These are phyloP conservation scores for Yamadazyma akitaensis DNA, from an alignment of 805 yeast genomes.

Conservation along the genomic window DNA sequence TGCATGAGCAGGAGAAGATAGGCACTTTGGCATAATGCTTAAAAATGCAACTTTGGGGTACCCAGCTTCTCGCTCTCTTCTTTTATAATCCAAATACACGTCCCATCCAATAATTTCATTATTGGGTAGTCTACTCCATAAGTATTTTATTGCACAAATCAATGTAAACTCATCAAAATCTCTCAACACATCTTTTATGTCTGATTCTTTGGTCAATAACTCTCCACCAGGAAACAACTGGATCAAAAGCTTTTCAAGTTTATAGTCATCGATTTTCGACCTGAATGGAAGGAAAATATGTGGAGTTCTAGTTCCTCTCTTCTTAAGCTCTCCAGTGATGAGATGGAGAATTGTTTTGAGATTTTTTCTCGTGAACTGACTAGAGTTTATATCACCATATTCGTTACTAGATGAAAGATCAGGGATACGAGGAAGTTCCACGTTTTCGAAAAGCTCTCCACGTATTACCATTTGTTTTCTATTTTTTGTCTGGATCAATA, in stretches of 20 bases:
- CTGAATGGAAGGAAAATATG: conserved; percentile 74
- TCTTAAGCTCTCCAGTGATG: conserved; percentile 70
- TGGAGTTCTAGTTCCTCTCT: conserved; percentile 68
- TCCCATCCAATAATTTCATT: conserved; percentile 85
- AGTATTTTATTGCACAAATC: conserved; percentile 70
- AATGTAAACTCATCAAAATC: conserved; percentile 63
- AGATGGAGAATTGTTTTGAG: conserved; percentile 65
- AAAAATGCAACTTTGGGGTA: conserved; percentile 73
- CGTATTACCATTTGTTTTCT: conserved; percentile 3
- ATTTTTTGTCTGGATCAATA: conserved; percentile 1
- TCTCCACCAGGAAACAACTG: conserved; percentile 58
- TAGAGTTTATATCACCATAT: conserved; percentile 13
- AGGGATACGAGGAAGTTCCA: conserved; percentile 27
- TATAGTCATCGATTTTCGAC: conserved; percentile 61
- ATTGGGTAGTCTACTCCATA: conserved; percentile 84
- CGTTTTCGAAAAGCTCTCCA: conserved; percentile 13
- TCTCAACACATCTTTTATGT: conserved; percentile 36
- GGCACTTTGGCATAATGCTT: conserved; percentile 79
- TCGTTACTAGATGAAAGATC: background rate
- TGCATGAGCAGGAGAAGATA: conserved; percentile 82
- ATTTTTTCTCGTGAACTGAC: conserved; percentile 58
- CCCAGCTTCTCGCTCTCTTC: conserved; percentile 59
- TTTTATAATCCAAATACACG: conserved; percentile 66
- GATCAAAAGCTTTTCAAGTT: conserved; percentile 54
- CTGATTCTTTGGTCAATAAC: conserved; percentile 24